phyloP scores from a whole-genome alignment of 2,329 filamentous ascomycete genomes.

The Chrysoporthe puriensis region DNA sequence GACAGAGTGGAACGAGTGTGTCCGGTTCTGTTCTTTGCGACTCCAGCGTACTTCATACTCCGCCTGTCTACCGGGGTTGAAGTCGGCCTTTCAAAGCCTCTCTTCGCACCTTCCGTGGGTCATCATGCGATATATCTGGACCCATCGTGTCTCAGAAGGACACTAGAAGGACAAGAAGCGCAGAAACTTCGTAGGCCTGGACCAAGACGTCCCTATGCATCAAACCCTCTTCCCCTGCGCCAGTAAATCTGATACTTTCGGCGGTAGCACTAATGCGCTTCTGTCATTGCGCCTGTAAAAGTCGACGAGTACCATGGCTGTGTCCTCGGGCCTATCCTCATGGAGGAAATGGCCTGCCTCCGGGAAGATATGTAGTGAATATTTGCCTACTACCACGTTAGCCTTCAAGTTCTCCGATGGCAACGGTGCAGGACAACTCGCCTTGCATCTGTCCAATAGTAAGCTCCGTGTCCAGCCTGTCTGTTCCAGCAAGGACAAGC shows the following conservation, averaged over 20 bases:
- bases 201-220: not conserved
- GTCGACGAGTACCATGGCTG: constrained; percentile 80
- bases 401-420: constrained; percentile 17
- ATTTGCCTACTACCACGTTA: constrained; percentile 67
- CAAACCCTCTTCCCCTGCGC: constrained; percentile 64
- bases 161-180: not conserved
- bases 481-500: constrained; percentile 83
- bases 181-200: not conserved
- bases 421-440: constrained; percentile 40
- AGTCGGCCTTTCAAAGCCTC: too few relatives aligned
- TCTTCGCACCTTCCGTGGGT: too few relatives aligned
- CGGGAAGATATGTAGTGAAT: constrained; percentile 91
- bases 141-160: too few relatives aligned
- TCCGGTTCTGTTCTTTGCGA: too few relatives aligned
- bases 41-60: too few relatives aligned
- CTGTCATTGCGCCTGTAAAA: constrained; percentile 93
- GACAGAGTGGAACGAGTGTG: not conserved
- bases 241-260: constrained; percentile 81
- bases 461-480: constrained; percentile 85
- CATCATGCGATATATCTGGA: too few relatives aligned
- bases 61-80: too few relatives aligned
- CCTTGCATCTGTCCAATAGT: constrained; percentile 98
- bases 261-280: constrained; percentile 80
- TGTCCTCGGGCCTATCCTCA: constrained; percentile 91
- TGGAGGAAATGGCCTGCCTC: constrained; percentile 97